These are phyloP conservation scores for Colletotrichum cereale DNA, from an alignment of 2,329 filamentous ascomycete genomes.

Conservation along the genomic window DNA sequence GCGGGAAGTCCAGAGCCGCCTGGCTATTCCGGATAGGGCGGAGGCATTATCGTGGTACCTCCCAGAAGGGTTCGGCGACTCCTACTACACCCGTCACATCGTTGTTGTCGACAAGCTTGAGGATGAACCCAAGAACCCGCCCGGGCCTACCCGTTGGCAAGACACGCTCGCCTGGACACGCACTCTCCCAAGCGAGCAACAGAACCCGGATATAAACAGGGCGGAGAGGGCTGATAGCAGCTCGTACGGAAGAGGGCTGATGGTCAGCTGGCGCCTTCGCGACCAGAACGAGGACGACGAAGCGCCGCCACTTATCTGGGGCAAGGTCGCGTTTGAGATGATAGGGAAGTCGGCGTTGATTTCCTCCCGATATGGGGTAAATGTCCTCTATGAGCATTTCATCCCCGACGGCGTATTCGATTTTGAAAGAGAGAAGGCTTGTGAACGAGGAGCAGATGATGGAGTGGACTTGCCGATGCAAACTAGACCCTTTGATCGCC, in stretches of 20 bases:
- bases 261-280: background rate
- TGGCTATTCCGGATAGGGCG: background rate
- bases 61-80: background rate
- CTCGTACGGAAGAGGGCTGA: background rate
- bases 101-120: background rate
- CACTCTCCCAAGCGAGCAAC: background rate
- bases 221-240: background rate
- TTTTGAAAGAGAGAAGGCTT: constrained; percentile 4
- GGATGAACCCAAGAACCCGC: background rate
- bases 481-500: background rate
- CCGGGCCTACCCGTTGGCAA: background rate
- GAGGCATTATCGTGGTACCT: constrained; percentile 6
- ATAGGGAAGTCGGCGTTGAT: background rate
- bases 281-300: background rate
- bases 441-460: constrained; percentile 1
- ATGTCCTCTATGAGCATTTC: background rate
- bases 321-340: background rate
- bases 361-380: background rate
- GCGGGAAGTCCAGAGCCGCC: constrained; percentile 8
- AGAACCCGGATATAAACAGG: background rate
- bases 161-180: background rate
- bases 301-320: background rate
- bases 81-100: background rate
- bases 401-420: constrained; percentile 4
- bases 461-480: background rate